A percentile compares a stretch with the other conserved stretches of the same genome.
These are phyloP conservation scores for Quercus rubra DNA, from an alignment of 306 rosid species.

Conservation along the genomic window DNA sequence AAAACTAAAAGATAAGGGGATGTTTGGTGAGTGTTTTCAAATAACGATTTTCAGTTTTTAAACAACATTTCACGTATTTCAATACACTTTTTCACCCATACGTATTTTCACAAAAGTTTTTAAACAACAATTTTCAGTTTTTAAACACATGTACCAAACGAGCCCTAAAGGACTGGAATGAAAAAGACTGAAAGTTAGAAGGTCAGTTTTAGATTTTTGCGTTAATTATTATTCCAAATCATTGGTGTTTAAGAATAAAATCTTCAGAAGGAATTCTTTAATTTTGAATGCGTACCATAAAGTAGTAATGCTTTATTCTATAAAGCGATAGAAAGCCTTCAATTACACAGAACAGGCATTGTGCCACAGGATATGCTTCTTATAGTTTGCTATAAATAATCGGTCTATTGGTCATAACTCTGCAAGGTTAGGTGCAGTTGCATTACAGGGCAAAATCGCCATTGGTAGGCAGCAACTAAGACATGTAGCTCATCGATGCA, in stretches of 20 bases:
- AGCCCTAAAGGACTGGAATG: too few species aligned
- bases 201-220: too few species aligned
- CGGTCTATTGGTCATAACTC: neutral
- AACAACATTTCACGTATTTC: too few species aligned
- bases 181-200: too few species aligned
- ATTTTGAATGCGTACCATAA: neutral
- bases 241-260: neutral
- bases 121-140: too few species aligned
- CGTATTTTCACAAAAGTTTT: too few species aligned
- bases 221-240: too few species aligned
- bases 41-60: too few species aligned
- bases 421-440: slow-evolving; percentile 28
- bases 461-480: slow-evolving; percentile 54
- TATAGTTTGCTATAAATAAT: slow-evolving; percentile 11
- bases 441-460: slow-evolving; percentile 59
- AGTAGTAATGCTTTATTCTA: slow-evolving; percentile 25
- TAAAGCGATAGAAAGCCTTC: slow-evolving; percentile 27
- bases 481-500: neutral
- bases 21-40: too few species aligned
- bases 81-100: too few species aligned
- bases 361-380: slow-evolving; percentile 51
- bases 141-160: too few species aligned
- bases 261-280: neutral
- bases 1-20: too few species aligned
- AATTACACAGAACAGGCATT: slow-evolving; percentile 27